Percentiles rank a stretch among this genome's conserved stretches.
These are phyloP conservation scores for Pleurotus eryngii DNA, from an alignment of 768 basidiomycete species.

Conservation along the genomic window DNA sequence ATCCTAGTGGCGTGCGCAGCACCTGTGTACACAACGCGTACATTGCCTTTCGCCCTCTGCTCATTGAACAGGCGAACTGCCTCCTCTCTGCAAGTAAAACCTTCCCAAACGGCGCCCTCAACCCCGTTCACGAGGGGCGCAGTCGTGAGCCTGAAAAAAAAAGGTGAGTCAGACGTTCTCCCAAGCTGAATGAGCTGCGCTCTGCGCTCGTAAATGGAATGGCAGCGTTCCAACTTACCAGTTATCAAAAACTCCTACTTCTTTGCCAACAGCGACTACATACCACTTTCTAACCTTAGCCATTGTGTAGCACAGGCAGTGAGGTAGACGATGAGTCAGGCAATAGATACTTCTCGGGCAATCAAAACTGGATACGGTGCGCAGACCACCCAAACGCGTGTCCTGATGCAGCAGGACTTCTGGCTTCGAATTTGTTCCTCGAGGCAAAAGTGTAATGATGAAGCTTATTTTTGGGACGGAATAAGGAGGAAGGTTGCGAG, in stretches of 20 bases:
- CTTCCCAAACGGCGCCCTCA: conserved; percentile 37
- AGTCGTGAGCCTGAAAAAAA: conserved; percentile 40
- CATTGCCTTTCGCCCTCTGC: conserved; percentile 24
- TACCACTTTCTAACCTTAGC: conserved; percentile 35
- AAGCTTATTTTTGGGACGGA: too few species aligned
- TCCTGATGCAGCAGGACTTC: too few species aligned
- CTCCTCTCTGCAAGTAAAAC: conserved; percentile 39
- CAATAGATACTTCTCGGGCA: too few species aligned
- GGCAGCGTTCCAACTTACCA: conserved; percentile 26
- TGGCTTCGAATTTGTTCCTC: too few species aligned
- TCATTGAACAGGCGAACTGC: conserved; percentile 31
- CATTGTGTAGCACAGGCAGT: conserved; percentile 17
- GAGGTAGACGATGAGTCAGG: neutral
- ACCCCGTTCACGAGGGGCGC: conserved; percentile 40
- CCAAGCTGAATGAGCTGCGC: too few species aligned
- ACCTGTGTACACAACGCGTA: conserved; percentile 18
- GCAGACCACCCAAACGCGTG: too few species aligned
- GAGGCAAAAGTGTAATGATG: too few species aligned
- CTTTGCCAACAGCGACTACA: conserved; percentile 35
- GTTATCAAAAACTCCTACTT: conserved; percentile 35
- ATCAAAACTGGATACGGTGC: too few species aligned
- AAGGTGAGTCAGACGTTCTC: neutral
- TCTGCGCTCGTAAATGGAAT: too few species aligned
- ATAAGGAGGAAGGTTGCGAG: too few species aligned
- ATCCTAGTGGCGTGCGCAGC: too few species aligned